phyloP scores from a whole-genome alignment of 768 basidiomycete species.

The Lactarius hatsudake region DNA sequence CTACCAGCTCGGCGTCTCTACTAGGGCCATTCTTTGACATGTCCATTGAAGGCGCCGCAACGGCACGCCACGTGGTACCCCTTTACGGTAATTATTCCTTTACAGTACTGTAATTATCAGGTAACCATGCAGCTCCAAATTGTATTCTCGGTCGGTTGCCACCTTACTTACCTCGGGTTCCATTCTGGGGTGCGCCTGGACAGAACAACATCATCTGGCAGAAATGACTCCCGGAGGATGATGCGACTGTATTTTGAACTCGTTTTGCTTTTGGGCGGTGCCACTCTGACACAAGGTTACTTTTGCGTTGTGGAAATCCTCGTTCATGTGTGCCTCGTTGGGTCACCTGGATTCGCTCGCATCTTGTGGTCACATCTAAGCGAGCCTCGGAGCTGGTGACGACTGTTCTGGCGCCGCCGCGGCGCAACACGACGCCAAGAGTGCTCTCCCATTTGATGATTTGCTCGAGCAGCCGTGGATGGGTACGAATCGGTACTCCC shows the following conservation, averaged over 20 bases:
- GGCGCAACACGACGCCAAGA: neutral
- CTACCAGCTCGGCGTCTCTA: neutral
- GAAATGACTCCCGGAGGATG: neutral
- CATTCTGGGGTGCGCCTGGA: neutral
- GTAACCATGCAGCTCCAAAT: neutral
- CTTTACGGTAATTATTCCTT: neutral
- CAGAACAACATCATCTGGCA: neutral
- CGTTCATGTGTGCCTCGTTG: neutral
- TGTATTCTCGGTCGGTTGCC: neutral
- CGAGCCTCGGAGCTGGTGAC: neutral
- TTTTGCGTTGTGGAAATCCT: no score
- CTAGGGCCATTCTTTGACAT: neutral
- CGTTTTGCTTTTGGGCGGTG: neutral
- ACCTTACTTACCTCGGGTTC: neutral
- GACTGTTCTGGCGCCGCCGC: neutral
- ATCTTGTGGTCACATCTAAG: neutral
- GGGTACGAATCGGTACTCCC: neutral
- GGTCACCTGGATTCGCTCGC: neutral
- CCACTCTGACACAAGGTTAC: neutral
- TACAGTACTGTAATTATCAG: no score
- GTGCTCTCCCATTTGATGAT: neutral
- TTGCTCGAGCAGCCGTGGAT: neutral
- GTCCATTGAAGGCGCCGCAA: neutral
- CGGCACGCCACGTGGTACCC: neutral
- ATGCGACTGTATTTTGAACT: neutral